A percentile compares a stretch with the other conserved stretches of the same genome.
These are phyloP conservation scores for Sindora glabra DNA, from an alignment of 306 rosid species.

Conservation along the genomic window DNA sequence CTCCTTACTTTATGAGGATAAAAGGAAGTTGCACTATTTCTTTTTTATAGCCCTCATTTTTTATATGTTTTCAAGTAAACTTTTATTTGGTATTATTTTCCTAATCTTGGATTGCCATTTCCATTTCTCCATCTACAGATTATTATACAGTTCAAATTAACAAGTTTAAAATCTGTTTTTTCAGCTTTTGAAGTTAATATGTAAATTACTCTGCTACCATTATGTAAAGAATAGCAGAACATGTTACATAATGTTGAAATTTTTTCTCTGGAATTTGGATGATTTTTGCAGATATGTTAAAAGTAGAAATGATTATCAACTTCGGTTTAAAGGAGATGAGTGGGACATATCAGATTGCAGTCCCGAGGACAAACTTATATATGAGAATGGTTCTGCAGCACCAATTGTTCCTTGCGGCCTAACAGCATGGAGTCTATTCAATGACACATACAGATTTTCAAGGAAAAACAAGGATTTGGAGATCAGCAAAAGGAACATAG, in stretches of 20 bases:
- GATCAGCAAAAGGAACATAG: constrained; percentile 59
- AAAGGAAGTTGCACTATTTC: too few relatives aligned
- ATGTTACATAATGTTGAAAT: neutral
- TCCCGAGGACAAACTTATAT: constrained; percentile 42
- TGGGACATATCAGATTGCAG: constrained; percentile 16
- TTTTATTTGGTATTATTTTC: too few relatives aligned
- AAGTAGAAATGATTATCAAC: constrained; percentile 68
- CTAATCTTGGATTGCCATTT: too few relatives aligned
- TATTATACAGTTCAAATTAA: neutral
- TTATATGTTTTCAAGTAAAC: too few relatives aligned
- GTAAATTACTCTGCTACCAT: neutral
- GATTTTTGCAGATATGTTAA: constrained; percentile 56
- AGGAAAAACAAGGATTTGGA: constrained; percentile 30
- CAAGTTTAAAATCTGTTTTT: neutral
- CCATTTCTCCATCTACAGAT: too few relatives aligned
- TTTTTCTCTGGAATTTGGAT: neutral
- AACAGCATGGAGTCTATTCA: constrained; percentile 87
- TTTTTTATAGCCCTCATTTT: too few relatives aligned
- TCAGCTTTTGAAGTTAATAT: neutral
- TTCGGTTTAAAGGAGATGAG: constrained; percentile 29
- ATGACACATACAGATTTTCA: constrained; percentile 68
- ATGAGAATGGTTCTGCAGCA: neutral
- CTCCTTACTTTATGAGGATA: too few relatives aligned
- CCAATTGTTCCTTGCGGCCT: constrained; percentile 91
- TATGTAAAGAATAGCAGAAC: neutral